These are phyloP conservation scores for Paraurostyla sp. DNA, from an alignment of 73 alveolate species.

Conservation along the genomic window DNA sequence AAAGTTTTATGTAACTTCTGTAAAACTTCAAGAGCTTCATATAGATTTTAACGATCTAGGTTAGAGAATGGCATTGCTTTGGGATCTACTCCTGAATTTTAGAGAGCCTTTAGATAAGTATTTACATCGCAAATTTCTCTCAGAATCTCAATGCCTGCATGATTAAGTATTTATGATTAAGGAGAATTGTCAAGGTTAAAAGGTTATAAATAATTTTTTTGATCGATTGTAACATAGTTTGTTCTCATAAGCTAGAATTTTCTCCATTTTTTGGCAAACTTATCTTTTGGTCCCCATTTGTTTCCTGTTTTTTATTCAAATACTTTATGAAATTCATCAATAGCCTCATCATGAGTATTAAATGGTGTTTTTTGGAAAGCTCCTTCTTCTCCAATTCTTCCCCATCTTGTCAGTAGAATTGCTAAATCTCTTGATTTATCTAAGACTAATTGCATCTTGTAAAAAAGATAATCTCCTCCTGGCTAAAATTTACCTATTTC, in stretches of 20 bases:
- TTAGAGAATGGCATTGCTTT: conserved; percentile 84
- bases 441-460: conserved; percentile 92
- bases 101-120: conserved; percentile 78
- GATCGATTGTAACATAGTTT: conserved; percentile 40
- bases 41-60: conserved; percentile 74
- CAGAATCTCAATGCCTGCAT: conserved; percentile 68
- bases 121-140: conserved; percentile 85
- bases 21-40: conserved; percentile 84
- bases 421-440: conserved; percentile 93
- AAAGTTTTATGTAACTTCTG: conserved; percentile 75
- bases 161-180: no score
- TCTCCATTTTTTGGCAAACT: conserved; percentile 62
- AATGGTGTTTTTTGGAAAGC: conserved; percentile 95
- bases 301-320: conserved; percentile 91
- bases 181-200: conserved; percentile 38
- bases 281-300: conserved; percentile 84
- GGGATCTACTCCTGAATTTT: conserved; percentile 83
- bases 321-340: conserved; percentile 90
- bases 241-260: conserved; percentile 60
- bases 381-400: conserved; percentile 97
- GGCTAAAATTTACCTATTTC: conserved; percentile 59
- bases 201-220: conserved; percentile 61
- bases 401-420: conserved; percentile 96
- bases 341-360: conserved; percentile 84
- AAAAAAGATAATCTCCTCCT: conserved; percentile 88